phyloP scores from a whole-genome alignment of 805 yeast species.

The Vanderwaltozyma polyspora region DNA sequence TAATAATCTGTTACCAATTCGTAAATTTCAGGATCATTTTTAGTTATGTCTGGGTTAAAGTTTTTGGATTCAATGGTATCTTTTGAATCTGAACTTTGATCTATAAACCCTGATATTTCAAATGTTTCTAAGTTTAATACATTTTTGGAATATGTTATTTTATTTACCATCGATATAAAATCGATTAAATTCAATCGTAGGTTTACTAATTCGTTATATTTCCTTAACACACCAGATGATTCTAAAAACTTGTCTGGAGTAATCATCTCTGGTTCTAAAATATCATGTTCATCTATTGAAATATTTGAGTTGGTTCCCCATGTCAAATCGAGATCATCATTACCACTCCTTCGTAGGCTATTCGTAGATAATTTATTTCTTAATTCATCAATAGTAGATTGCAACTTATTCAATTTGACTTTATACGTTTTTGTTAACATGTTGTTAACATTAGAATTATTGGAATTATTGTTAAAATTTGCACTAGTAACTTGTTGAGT shows the following conservation, averaged over 20 bases:
- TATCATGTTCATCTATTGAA: constrained; percentile 29
- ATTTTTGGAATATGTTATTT: constrained; percentile 3
- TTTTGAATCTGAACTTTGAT: not conserved
- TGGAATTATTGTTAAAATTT: not conserved
- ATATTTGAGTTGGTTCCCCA: constrained; percentile 67
- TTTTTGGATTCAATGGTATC: no score
- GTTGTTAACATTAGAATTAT: not conserved
- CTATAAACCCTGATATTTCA: not conserved
- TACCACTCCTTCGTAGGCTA: constrained; percentile 1
- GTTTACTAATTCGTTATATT: constrained; percentile 1
- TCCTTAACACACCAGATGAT: not conserved
- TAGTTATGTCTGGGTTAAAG: not conserved
- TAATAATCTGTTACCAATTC: constrained; percentile 2
- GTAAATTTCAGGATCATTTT: constrained; percentile 1
- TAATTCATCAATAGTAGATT: constrained; percentile 9
- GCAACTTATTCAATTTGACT: constrained; percentile 7
- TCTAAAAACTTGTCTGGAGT: not conserved
- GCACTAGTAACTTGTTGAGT: not conserved
- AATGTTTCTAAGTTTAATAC: constrained; percentile 1
- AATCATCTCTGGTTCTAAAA: not conserved
- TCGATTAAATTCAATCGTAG: constrained; percentile 1
- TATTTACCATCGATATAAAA: constrained; percentile 2
- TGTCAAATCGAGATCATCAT: constrained; percentile 4
- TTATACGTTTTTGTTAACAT: constrained; percentile 4
- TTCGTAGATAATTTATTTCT: constrained; percentile 3